Evolutionary conservation across 371 early-diverging fungal species (phyloP), one percentile per base, ranked within the genome.

Genomic region (Syncephalastrum sp.): DNA sequence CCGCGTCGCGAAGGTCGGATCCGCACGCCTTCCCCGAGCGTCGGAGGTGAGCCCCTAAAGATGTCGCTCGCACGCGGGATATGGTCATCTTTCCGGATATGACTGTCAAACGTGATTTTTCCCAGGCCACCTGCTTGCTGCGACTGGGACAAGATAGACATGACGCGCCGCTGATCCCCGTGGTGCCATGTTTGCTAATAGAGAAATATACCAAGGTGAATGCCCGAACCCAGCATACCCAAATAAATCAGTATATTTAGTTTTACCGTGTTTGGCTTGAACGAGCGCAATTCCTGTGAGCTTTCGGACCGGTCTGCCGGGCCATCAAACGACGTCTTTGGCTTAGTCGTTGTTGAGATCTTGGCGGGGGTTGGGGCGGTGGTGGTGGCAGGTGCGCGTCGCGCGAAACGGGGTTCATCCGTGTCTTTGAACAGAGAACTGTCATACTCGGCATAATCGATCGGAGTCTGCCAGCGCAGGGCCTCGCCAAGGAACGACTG

Each of bases 401-500:
- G 70, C 16, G 48, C 58, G 49, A 78, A 78, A 15, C 79, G 59
- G 13, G 79, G 74, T 43, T 75, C 75, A 2, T 50, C 50, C 0
- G 69, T 56, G 24, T 63, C 65, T 42, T 75, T 78, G 51, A 87
- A 85, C 2, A 86, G 53, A 12, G 64, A 55, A 23, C 72, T 67
- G 56, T 87, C 88, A 56, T 88, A 85, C 21, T 62, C 65, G 16
- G 81, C 85, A 69, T 79, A 82, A 29, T 71, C 67, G 33, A 63
- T 56, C 1, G 68, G 19, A 13, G 61, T 33, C 25, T 33, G 38
- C 38, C 38, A 33, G 10, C 38, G 38, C 38, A 33, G 38, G 38
- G 38, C 38, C 38, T 33, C 38, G 38, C 38, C 38, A 33, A 33
- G 38, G 10, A 59, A 54, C n/a, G 50, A 53, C 2, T 45, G 63